Evolutionary conservation across 2,329 filamentous ascomycete species (phyloP), one percentile per base, ranked within the genome.

Genomic region (Fusarium musae): DNA sequence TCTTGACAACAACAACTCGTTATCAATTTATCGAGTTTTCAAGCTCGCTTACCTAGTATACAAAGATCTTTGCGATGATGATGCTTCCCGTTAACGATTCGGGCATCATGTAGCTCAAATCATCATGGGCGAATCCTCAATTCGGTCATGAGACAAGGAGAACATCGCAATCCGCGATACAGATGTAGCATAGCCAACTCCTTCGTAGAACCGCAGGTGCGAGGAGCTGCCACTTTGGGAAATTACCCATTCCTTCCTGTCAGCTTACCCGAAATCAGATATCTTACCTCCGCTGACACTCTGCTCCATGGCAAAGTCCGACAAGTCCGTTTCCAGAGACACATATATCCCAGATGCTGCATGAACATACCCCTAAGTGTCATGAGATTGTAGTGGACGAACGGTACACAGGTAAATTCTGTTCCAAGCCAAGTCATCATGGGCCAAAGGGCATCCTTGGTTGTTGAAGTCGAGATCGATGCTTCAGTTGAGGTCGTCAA

Each of bases 401-500:
- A 13, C 5, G 3, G 6, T 6, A 17, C 5, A 8, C 12, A 6
- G 10, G 2, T 2, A 7, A 2, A 16, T 7, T 6, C 19, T n/a
- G 2, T 21, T n/a, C 3, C 13, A 34, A 7, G 9, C 4, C 10
- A 30, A 11, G 2, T 19, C 3, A 36, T 9, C 28, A 69, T 69
- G 66, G 65, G 65, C 4, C 66, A 69, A 34, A 30, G 23, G 13
- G 28, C 46, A 21, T 65, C 65, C 4, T 23, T 69, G 12, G 34
- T 69, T 15, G 44, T 57, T 6, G 65, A 69, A 5, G 43, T 36
- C 15, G 65, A 69, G n/a, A 69, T 69, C 6, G 40, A 69, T 11
- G 52, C 65, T 34, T 37, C 66, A 10, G 50, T 63, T 11, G 32
- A 65, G 23, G 11, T 32, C n/a, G 66, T 69, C 16, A 57, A 49